These are phyloP conservation scores for Poa annua DNA, from an alignment of 176 grass and related monocot species.

Conservation along the genomic window DNA sequence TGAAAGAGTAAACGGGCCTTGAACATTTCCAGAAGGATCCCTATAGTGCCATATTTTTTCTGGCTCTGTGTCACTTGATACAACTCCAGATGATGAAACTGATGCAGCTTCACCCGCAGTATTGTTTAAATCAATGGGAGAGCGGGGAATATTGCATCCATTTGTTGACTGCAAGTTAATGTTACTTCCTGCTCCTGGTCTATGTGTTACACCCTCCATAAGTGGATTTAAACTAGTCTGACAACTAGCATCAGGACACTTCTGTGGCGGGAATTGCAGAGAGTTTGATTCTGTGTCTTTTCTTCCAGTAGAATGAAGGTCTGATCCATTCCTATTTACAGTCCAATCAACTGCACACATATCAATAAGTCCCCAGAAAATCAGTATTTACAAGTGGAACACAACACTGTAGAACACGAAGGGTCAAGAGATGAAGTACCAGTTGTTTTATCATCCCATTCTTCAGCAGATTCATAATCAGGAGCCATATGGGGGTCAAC, in stretches of 20 bases:
- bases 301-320: conserved; percentile 48
- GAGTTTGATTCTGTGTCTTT: conserved; percentile 40
- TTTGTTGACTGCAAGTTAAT: conserved; percentile 35
- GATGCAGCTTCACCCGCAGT: conserved; percentile 46
- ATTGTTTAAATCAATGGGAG: conserved; percentile 49
- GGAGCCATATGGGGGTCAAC: conserved; percentile 81
- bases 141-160: conserved; percentile 30
- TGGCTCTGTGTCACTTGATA: conserved; percentile 53
- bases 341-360: conserved; percentile 57
- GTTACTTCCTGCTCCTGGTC: conserved; percentile 39
- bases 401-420: conserved; percentile 34
- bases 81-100: conserved; percentile 41
- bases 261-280: conserved; percentile 43
- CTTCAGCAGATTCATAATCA: conserved; percentile 76
- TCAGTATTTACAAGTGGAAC: conserved; percentile 22
- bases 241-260: conserved; percentile 29
- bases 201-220: conserved; percentile 34
- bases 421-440: conserved; percentile 42
- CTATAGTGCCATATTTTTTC: conserved; percentile 97
- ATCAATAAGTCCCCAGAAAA: conserved; percentile 25
- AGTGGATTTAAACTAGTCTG: conserved; percentile 15
- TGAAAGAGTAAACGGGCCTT: conserved; percentile 82
- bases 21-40: conserved; percentile 83
- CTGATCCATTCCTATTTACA: conserved; percentile 44
- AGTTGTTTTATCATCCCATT: conserved; percentile 58